Conservation (phyloP, 345 rosid genomes). For the Hirschfeldia incana region DNA sequence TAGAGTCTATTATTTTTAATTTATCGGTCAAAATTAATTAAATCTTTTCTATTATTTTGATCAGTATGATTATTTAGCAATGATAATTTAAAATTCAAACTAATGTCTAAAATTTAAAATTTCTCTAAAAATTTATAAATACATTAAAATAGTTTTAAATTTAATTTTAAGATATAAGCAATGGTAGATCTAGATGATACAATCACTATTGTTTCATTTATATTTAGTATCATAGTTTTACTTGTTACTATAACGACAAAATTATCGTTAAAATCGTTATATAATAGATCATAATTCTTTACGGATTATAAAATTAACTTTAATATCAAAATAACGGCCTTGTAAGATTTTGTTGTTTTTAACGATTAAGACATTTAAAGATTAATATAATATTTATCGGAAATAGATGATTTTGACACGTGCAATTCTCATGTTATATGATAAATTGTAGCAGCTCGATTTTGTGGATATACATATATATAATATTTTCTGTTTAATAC, state of each 20-base stretch:
- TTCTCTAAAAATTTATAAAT: too few relatives aligned
- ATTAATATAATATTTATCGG: not conserved
- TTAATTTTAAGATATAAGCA: not conserved
- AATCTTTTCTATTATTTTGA: not conserved
- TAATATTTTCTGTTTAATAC: not conserved
- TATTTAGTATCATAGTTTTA: not conserved
- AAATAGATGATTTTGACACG: not conserved
- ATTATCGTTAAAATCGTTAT: not conserved
- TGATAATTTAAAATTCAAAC: not conserved
- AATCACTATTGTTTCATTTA: not conserved
- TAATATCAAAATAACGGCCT: not conserved
- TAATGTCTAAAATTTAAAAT: not conserved
- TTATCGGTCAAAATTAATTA: not conserved
- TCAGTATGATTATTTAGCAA: not conserved
- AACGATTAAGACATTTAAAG: not conserved
- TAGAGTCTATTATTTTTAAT: not conserved
- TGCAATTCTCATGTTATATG: not conserved
- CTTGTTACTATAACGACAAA: not conserved
- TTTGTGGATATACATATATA: too few relatives aligned
- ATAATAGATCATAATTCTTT: not conserved
- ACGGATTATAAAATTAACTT: not conserved
- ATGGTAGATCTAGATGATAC: not conserved
- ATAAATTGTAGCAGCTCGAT: not conserved
- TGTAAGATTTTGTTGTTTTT: not conserved
- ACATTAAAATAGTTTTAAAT: not conserved